Base-by-base conservation (phyloP, 306 rosid genomes). In the Vachellia pachyceras region DNA sequence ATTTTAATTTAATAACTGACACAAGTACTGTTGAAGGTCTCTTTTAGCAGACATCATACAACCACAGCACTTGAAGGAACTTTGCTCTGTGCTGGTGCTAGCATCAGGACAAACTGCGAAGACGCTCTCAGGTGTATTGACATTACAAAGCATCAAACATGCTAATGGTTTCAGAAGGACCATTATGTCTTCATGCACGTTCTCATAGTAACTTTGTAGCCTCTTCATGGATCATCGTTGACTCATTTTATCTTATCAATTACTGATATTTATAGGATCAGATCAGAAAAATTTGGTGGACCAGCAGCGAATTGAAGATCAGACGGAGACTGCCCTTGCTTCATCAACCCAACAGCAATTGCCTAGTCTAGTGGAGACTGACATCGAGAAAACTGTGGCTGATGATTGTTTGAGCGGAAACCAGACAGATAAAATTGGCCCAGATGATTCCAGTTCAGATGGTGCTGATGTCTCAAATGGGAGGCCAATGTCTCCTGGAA, bases 401-500 rank as follows among this genome's bases (percentile, higher is more conserved):
- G 89, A 92, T 87, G 94, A 92, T 88, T 89, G 96, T 84, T 91
- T 87, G 13, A 92, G 92, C 82, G 96, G 90, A 78, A 90, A 91
- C 79, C 97, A 89, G 80, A 79, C 88, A 11, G 90, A 89, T 75
- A 92, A 88, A 88, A 84, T 86, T 72, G 87, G 90, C 73, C 76
- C 91, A 57, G 93, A 87, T 46, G 87, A 92, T 80, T 93, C 94
- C 73, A 82, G 85, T 82, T 96, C 97, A 61, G 97, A 90, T 65
- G 96, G 94, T 4, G 87, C 84, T 52, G 92, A 94, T 83, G 89
- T 82, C 78, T 82, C 88, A 2, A 91, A 89, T 85, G 89, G 84
- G 77, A 92, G 94, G 80, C 94, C 99, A 50, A 91, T 94, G 97
- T 96, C 99, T 87, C 99, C 98, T 5, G 98, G 95, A 83, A 96